Base-by-base conservation (phyloP, 441 rosid species). In the Pelargonium citronellum region DNA sequence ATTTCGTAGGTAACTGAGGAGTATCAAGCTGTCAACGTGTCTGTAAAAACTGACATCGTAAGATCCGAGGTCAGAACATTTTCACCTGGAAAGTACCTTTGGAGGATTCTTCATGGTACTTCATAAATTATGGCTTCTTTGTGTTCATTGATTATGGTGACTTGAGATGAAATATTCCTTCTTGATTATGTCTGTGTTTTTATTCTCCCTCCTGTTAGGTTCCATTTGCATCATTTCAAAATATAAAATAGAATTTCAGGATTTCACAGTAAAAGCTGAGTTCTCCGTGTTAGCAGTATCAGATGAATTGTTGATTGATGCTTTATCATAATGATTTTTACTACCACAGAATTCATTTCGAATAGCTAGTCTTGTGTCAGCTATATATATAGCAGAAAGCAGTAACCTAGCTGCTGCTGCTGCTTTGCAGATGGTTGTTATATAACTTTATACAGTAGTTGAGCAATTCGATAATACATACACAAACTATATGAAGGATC, bases 21-120 rank as follows among this genome's bases (percentile, higher is more conserved):
- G 72, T 89, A 88, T 79, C 99, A 95, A 79, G 94, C 96, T 70
- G 97, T 95, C 70, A 91, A 89, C 79, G 92, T 95, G 67, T 87
- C 94, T 0, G 87, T 95, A 71, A 93, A 88, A 80, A 77, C 89
- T 69, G 98, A 91, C 74, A 73, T 46, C 55, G 81, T 89, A 88
- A 87, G 88, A 77, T 72, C 92, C 71, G 95, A 95, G 99, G 99
- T 95, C 65, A 78, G 87, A 41, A 20, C 64, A 68, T 73, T 74
- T 84, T 70, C 55, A 69, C 53, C 70, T 27, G 34, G 13, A 22
- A 68, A 20, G 11, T 51, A 41, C 74, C 78, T 63, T 62, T 78
- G 24, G 37, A 62, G 63, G 43, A 61, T 64, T 47, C 39, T n/a
- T 75, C 5, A 43, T 64, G 61, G 68, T 71, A 69, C 47, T 70